Conservation (phyloP, 148 eudicot genomes). For the Camellia lanceoleosa region DNA sequence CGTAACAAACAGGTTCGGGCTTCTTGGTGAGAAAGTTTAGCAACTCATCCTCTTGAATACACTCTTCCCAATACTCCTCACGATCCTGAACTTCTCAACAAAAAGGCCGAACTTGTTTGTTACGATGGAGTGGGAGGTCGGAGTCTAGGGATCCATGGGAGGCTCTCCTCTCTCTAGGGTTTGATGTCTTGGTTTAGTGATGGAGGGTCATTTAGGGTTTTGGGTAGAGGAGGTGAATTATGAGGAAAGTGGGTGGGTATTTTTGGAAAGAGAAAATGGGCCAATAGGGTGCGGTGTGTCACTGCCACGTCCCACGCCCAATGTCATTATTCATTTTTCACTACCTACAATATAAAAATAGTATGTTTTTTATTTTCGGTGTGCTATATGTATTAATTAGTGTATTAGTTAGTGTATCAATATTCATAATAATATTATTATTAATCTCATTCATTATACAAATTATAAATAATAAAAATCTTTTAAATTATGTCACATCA, state of each 20-base stretch:
- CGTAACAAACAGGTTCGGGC: constrained; percentile 51
- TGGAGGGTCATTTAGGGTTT: constrained; percentile 6
- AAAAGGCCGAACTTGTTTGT: no score
- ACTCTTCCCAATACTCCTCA: constrained; percentile 60
- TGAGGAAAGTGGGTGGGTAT: neutral
- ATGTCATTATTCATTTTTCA: no score
- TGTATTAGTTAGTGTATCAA: no score
- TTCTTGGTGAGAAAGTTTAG: constrained; percentile 38
- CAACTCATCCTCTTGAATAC: constrained; percentile 53
- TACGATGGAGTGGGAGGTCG: neutral
- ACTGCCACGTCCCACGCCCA: no score
- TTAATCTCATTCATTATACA: no score
- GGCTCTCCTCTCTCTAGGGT: neutral
- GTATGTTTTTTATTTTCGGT: no score
- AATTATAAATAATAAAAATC: no score
- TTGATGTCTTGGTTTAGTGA: neutral
- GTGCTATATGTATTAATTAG: no score
- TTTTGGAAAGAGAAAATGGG: neutral
- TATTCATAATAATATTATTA: no score
- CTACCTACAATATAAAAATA: no score
- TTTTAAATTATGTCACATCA: no score
- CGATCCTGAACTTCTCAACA: constrained; percentile 37
- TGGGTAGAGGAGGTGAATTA: neutral
- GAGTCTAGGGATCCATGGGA: neutral
- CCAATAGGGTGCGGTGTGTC: no score